These are phyloP conservation scores for Craterostigma plantagineum DNA, from an alignment of 257 asterid genomes.

Conservation along the genomic window DNA sequence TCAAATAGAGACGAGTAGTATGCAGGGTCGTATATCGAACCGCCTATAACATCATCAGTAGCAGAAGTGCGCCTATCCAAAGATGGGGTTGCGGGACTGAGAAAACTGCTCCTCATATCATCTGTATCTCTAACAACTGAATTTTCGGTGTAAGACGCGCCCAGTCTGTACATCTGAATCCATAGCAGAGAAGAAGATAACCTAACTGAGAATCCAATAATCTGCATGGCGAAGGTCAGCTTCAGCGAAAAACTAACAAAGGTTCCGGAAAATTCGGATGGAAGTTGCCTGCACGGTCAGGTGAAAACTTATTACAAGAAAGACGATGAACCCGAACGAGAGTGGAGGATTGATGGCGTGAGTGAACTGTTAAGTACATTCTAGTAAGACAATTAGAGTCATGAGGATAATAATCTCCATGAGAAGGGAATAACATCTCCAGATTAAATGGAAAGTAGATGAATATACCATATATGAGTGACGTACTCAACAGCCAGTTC, in stretches of 20 bases:
- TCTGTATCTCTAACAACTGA: constrained; percentile 51
- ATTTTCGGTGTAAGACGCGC: constrained; percentile 48
- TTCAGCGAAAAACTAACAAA: constrained; percentile 56
- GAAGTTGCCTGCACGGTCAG: constrained; percentile 44
- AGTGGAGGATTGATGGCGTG: not conserved
- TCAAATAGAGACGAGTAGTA: constrained; percentile 73
- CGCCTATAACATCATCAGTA: constrained; percentile 50
- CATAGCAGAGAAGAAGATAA: constrained; percentile 67
- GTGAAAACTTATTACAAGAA: constrained; percentile 2
- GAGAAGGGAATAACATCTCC: no score
- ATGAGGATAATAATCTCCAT: no score
- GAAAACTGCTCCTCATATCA: constrained; percentile 62
- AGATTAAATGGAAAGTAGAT: no score
- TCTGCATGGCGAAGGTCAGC: constrained; percentile 79
- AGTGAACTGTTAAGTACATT: no score
- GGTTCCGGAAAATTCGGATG: constrained; percentile 47
- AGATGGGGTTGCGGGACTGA: constrained; percentile 59
- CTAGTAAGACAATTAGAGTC: no score
- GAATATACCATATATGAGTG: no score
- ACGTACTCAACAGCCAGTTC: not conserved
- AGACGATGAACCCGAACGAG: constrained; percentile 5
- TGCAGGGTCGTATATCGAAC: constrained; percentile 66
- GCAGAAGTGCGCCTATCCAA: constrained; percentile 41
- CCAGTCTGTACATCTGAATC: constrained; percentile 95
- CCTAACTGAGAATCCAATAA: constrained; percentile 63